Base-by-base conservation (phyloP, 2,329 filamentous ascomycete genomes). In the Fusarium nelsonii region DNA sequence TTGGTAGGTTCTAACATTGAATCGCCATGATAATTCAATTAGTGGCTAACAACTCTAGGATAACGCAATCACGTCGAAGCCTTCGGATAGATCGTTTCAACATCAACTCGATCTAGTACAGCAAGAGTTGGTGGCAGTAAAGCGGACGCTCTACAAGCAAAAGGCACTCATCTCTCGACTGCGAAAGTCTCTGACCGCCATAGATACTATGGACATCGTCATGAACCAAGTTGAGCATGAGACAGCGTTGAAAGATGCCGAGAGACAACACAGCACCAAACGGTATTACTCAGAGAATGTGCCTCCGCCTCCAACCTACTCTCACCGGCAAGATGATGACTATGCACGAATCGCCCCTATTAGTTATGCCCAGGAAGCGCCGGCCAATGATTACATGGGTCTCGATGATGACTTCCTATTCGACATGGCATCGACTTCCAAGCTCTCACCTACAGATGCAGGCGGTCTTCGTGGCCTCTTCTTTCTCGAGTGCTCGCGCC, bases 71-170 rank as follows among this genome's bases (percentile, higher is more conserved):
- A 75, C 73, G 8, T 78, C 77, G 4, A 79, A 80, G 23, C 76
- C 77, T 5, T 80, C 81, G 3, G 78, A 82, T 40, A 77, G 81
- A 20, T 78, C 79, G 3, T 80, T 81, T 39, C 79, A 84, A 57
- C 78, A 81, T 50, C 75, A 77, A 16, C 75, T 84, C 50, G 78
- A 78, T 37, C 75, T 82, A 15, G 74, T 83, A 1, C 76, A 78
- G 18, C 79, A 83, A 56, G 82, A 84, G 62, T 73, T 83, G 32
- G 70, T 72, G 20, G 77, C 81, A 18, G 76, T 84, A 26, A 77
- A 74, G 40, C 74, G 76, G 28, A 80, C 77, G 3, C 63, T 83
- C 28, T 65, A 57, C 23, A 76, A 73, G 26, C 81, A 82, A 57
- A 71, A 67, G 37, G 62, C 50, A 5, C 74, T 81, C 4, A 73